These are phyloP conservation scores for Diophrys sp. DNA, from an alignment of 73 alveolate species.

Conservation along the genomic window DNA sequence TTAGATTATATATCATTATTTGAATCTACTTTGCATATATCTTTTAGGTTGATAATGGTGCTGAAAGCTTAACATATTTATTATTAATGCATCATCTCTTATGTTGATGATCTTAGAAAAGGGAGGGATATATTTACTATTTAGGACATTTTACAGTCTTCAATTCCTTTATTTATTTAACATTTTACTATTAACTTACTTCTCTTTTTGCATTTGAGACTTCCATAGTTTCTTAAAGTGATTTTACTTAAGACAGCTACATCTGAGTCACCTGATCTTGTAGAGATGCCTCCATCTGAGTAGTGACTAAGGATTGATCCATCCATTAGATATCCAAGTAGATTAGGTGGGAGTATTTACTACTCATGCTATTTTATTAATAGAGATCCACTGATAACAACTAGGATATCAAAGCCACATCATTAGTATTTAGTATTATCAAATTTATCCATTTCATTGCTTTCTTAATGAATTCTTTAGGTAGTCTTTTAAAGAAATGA, in stretches of 20 bases:
- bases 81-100: no score
- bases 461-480: not conserved
- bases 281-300: conserved; percentile 9
- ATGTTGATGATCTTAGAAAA: no score
- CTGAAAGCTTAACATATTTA: no score
- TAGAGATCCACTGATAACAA: not conserved
- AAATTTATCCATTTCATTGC: not conserved
- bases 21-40: no score
- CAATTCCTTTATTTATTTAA: no score
- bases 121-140: no score
- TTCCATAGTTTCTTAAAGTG: not conserved
- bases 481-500: conserved; percentile 27
- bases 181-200: not conserved
- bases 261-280: not conserved
- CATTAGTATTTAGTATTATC: not conserved
- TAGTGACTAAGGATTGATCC: conserved; percentile 1
- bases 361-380: conserved; percentile 8
- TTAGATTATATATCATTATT: no score
- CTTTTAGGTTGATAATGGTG: no score
- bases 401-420: not conserved
- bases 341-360: conserved; percentile 15
- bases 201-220: not conserved
- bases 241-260: not conserved
- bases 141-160: no score
- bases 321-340: not conserved